Percentiles rank a stretch among this genome's conserved stretches.
Conservation (phyloP, 1,139 yeast species). For the Blastobotrys petasosporus region DNA sequence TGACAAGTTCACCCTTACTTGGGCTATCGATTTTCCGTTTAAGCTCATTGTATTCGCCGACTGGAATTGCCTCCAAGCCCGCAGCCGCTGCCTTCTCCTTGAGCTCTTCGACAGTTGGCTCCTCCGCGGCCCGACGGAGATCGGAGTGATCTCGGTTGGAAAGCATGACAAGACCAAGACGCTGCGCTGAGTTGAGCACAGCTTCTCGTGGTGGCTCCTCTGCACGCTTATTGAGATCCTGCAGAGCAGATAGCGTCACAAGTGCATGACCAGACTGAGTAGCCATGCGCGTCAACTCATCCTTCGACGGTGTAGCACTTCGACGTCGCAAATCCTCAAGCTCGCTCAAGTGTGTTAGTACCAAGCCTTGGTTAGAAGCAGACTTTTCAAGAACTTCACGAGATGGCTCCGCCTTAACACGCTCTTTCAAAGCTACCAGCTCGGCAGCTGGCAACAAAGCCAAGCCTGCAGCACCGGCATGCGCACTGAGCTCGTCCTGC, state of each 20-base stretch:
- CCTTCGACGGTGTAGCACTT: constrained; percentile 22
- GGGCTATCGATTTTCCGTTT: constrained; percentile 23
- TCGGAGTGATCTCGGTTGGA: constrained; percentile 17
- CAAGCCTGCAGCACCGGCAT: constrained; percentile 26
- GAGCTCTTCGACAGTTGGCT: constrained; percentile 23
- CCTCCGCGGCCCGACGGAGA: constrained; percentile 17
- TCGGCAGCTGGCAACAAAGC: constrained; percentile 30
- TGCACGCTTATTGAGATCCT: constrained; percentile 25
- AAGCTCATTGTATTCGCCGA: constrained; percentile 22
- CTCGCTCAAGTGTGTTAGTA: constrained; percentile 32
- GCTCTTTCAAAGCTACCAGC: constrained; percentile 19
- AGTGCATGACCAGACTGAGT: constrained; percentile 25
- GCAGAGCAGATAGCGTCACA: constrained; percentile 23
- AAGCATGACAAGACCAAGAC: constrained; percentile 16
- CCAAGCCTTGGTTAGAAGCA: constrained; percentile 28
- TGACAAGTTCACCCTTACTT: constrained; percentile 25
- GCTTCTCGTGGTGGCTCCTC: constrained; percentile 25
- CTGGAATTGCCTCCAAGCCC: constrained; percentile 29
- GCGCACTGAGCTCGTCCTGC: constrained; percentile 20
- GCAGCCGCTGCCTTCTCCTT: constrained; percentile 17
- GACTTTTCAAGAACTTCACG: constrained; percentile 14
- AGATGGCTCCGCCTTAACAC: constrained; percentile 15
- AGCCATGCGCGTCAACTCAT: constrained; percentile 23
- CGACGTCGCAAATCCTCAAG: constrained; percentile 23
- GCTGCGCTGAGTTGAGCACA: constrained; percentile 16